Base-by-base conservation (phyloP, 176 grass and related monocot species). In the Ananas comosus region DNA sequence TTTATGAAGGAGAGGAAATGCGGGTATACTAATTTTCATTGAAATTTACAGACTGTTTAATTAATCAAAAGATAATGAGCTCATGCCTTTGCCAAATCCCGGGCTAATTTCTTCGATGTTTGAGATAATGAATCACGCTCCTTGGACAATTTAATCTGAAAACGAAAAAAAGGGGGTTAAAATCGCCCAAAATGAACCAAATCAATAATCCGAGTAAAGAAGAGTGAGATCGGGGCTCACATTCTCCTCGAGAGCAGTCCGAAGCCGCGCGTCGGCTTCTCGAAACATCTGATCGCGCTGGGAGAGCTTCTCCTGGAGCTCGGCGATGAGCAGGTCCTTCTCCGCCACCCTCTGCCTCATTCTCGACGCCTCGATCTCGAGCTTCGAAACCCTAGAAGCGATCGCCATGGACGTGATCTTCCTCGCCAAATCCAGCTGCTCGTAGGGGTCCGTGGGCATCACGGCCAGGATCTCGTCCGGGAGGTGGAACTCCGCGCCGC, bases 381-480 rank as follows among this genome's bases (percentile, higher is more conserved):
- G 80, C 42, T 81, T 85, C 3, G 94, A 81, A 3, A 88, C 89
- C 69, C 85, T 72, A 3, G 89, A 91, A 13, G 90, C 80, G 14
- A 99, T 80, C 51, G 94, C 94, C 75, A 93, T 76, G 80, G 89
- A 85, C 24, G 94, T 88, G 77, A 99, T 93, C 72, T 87, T 91
- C 29, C 83, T 86, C 51, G 89, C 94, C 69, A 99, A 80, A 86
- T 99, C 87, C 68, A 99, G 87, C 85, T 93, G 89, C 77, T 90
- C 86, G 75, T 90, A 86, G 0, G 87, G 86, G 79, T 93, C 90
- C 68, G 70, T 69, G 66, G 94, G 94, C 64, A 99, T 81, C 82
- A 83, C 89, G 22, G 86, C 89, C 78, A 86, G 73, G 58, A 99
- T 58, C 69, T 88, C 89, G 25, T 83, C 78, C 47, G 94, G 80